phyloP scores from a whole-genome alignment of 2,329 filamentous ascomycete species.

The Calonectria leucothoes region DNA sequence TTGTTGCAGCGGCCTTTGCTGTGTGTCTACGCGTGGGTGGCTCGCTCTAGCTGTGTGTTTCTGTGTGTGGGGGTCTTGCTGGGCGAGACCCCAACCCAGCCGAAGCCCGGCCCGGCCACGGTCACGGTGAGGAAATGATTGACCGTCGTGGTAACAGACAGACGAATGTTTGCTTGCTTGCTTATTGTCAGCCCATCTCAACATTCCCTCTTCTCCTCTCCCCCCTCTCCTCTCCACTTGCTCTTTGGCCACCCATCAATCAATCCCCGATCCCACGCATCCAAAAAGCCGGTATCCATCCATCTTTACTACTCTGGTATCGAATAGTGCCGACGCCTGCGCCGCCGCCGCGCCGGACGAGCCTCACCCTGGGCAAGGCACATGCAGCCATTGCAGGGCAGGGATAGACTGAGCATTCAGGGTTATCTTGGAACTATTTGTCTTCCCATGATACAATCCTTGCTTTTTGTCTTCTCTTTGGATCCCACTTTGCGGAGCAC shows the following conservation, averaged over 20 bases:
- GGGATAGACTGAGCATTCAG: neutral
- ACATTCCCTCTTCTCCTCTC: neutral
- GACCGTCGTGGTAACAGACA: neutral
- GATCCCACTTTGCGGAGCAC: neutral
- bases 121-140: neutral
- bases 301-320: neutral
- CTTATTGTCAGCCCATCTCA: conserved; percentile 6
- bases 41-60: neutral
- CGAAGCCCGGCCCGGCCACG: neutral
- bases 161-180: conserved; percentile 1
- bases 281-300: neutral
- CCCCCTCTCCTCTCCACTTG: neutral
- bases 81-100: neutral
- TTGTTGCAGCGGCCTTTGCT: neutral
- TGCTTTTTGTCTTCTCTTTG: neutral
- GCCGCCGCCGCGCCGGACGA: neutral
- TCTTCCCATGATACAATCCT: neutral
- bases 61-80: conserved; percentile 1
- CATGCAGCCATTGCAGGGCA: neutral
- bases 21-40: conserved; percentile 1
- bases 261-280: neutral
- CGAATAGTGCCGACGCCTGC: neutral
- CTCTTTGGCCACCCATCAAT: neutral
- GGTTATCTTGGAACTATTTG: neutral
- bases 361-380: neutral